These are phyloP conservation scores for Ogataea haglerorum DNA, from an alignment of 805 yeast species.

Conservation along the genomic window DNA sequence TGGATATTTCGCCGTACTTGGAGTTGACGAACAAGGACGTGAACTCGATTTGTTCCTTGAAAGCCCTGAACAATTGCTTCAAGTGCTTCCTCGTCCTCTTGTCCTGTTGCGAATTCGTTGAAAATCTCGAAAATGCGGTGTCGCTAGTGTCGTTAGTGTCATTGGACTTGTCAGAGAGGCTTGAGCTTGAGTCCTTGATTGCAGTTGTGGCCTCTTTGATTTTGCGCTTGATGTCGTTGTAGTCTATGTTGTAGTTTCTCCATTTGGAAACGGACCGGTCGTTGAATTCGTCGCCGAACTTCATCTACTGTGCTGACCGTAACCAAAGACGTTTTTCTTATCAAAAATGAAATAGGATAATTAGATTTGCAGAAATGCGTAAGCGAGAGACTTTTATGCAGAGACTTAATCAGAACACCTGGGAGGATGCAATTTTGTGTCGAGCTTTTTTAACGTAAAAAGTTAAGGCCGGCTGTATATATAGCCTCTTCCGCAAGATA, in stretches of 20 bases:
- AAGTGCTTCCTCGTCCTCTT: slow-evolving; percentile 22
- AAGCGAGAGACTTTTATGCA: not conserved
- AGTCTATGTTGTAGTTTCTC: slow-evolving; percentile 79
- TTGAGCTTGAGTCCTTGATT: slow-evolving; percentile 10
- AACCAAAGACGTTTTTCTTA: not conserved
- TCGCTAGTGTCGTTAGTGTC: slow-evolving; percentile 11
- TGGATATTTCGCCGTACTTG: slow-evolving; percentile 66
- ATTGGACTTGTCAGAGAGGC: slow-evolving; percentile 17
- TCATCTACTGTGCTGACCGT: slow-evolving; percentile 47
- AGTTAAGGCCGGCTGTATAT: not conserved
- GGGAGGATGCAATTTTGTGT: not conserved
- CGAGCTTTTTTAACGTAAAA: not conserved
- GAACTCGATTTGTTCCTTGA: slow-evolving; percentile 58
- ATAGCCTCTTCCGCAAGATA: not conserved
- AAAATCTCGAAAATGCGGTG: slow-evolving; percentile 3
- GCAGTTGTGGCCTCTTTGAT: slow-evolving; percentile 56
- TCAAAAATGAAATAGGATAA: not conserved
- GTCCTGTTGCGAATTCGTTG: slow-evolving; percentile 8
- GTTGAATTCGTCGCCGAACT: slow-evolving; percentile 75
- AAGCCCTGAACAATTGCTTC: slow-evolving; percentile 38
- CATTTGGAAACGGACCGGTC: slow-evolving; percentile 84
- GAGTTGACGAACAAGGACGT: slow-evolving; percentile 61
- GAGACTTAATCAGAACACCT: not conserved
- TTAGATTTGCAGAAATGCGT: not conserved
- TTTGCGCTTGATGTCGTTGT: slow-evolving; percentile 66